These are phyloP conservation scores for Paramecium primaurelia DNA, from an alignment of 73 alveolate species.

Conservation along the genomic window DNA sequence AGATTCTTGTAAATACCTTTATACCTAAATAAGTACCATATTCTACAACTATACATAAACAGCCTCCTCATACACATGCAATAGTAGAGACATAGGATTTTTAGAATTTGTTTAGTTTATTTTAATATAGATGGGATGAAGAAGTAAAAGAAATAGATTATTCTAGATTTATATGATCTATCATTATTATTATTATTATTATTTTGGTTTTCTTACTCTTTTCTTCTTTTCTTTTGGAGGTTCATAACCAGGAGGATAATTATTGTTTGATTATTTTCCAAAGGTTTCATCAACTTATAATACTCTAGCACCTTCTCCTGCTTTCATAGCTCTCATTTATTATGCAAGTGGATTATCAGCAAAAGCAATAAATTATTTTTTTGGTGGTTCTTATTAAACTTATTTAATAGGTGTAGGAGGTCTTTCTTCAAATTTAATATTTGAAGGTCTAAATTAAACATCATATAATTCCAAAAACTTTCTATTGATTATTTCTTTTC, in stretches of 20 bases:
- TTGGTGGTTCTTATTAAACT: background rate
- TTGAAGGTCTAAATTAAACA: slow-evolving; percentile 35
- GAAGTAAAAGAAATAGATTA: slow-evolving; percentile 42
- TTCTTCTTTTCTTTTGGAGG: slow-evolving; percentile 36
- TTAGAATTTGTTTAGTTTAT: slow-evolving; percentile 15
- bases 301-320: slow-evolving; percentile 38
- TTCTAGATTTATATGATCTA: background rate
- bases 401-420: background rate
- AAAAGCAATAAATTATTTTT: background rate
- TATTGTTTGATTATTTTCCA: background rate
- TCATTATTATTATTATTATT: background rate
- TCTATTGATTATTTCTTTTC: slow-evolving; percentile 30
- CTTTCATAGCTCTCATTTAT: slow-evolving; percentile 28
- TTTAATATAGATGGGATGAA: slow-evolving; percentile 38
- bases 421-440: background rate
- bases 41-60: background rate
- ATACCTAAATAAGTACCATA: background rate
- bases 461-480: slow-evolving; percentile 17
- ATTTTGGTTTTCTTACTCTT: slow-evolving; percentile 8
- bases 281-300: background rate
- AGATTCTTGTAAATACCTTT: background rate
- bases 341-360: background rate
- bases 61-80: background rate
- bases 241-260: slow-evolving; percentile 44
- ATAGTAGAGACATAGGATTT: background rate